phyloP scores from a whole-genome alignment of 177 flowering plant species.

The Vitis hybrid region DNA sequence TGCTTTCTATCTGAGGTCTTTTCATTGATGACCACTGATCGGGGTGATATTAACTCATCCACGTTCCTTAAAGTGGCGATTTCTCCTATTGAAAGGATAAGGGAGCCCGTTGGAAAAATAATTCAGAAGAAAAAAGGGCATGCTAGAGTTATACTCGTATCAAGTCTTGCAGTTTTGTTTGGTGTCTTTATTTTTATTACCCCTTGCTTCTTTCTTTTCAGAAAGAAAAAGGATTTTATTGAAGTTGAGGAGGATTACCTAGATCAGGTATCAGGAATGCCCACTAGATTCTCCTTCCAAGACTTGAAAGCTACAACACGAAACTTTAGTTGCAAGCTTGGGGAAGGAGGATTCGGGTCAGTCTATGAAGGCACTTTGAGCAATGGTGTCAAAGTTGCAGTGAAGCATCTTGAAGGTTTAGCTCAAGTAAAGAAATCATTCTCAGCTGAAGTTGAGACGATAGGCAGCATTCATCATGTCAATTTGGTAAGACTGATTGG shows the following conservation, averaged over 20 bases:
- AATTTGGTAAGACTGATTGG: conserved; percentile 7
- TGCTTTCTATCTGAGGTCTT: background rate
- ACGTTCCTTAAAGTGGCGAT: too few relatives aligned
- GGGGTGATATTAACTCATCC: too few relatives aligned
- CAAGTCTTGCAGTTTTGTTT: too few relatives aligned
- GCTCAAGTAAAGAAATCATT: background rate
- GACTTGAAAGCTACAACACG: background rate
- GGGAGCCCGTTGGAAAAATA: too few relatives aligned
- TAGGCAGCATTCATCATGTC: conserved; percentile 9
- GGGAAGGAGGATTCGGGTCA: background rate
- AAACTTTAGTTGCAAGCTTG: background rate
- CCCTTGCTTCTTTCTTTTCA: too few relatives aligned
- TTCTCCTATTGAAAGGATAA: too few relatives aligned
- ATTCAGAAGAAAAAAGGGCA: too few relatives aligned
- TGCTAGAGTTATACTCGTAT: too few relatives aligned
- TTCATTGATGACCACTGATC: background rate
- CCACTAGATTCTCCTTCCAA: too few relatives aligned
- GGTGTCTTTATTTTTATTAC: too few relatives aligned
- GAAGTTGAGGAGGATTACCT: too few relatives aligned
- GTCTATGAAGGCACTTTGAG: background rate
- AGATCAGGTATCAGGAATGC: conserved; percentile 4
- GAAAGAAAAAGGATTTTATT: too few relatives aligned
- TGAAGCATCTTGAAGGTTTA: background rate
- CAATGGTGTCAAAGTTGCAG: conserved; percentile 8
- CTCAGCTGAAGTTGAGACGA: background rate